Conservation (phyloP, 768 basidiomycete genomes). For the Macrolepiota albuminosa region DNA sequence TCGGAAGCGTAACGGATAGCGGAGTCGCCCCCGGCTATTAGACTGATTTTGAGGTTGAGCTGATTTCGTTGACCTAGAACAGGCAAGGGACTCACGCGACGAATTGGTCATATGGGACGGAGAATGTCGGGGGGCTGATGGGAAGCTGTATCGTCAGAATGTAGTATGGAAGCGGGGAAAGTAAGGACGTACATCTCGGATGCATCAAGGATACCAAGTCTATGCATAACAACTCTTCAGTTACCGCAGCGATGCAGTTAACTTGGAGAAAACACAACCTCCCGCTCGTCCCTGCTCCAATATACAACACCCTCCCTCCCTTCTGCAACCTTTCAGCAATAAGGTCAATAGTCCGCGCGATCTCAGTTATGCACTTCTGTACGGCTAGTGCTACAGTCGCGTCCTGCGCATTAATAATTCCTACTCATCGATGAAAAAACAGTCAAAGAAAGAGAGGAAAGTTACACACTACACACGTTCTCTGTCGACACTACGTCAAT, state of each 20-base stretch:
- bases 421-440: conserved; percentile 6
- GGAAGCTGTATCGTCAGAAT: not conserved
- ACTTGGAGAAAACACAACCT: conserved; percentile 14
- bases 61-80: not conserved
- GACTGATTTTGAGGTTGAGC: not conserved
- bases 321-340: conserved; percentile 22
- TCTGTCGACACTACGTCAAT: conserved; percentile 26
- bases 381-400: conserved; percentile 23
- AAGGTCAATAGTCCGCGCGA: conserved; percentile 25
- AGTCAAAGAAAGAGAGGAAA: not conserved
- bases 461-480: conserved; percentile 24
- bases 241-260: too few relatives aligned
- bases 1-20: conserved; percentile 24
- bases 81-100: conserved; percentile 16
- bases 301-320: conserved; percentile 28
- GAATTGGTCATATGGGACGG: conserved; percentile 20
- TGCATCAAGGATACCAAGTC: conserved; percentile 29
- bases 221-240: not conserved
- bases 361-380: conserved; percentile 20
- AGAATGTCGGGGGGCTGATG: conserved; percentile 23
- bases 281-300: conserved; percentile 33
- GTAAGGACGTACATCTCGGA: conserved; percentile 20
- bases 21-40: conserved; percentile 25
- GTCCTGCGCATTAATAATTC: conserved; percentile 28
- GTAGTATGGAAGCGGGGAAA: not conserved